Evolutionary conservation across 2,329 filamentous ascomycete genomes (phyloP), one percentile per base, ranked within the genome.

Genomic region (Ophiocordyceps sinensis): DNA sequence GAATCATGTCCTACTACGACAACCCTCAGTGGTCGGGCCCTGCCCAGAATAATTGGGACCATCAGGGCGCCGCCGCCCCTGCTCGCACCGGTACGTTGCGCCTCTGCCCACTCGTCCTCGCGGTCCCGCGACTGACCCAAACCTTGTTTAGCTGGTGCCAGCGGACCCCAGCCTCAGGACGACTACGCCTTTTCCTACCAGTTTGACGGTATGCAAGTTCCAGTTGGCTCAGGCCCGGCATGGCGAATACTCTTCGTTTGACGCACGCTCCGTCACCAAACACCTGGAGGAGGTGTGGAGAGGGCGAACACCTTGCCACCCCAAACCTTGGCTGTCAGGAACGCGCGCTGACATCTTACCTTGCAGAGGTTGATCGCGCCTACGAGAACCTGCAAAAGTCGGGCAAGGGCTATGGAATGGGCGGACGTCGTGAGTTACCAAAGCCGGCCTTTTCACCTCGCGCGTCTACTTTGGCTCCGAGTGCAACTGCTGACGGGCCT

Each of bases 381-480:
- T 79, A 89, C 56, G 91, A 96, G 57, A 96, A 96, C 63, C 75
- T 98, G 45, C 75, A 89, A 56, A 96, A 96, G 74, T 94, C 88
- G 61, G 88, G 88, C 56, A 96, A 96, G 71, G 80, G 88, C 66
- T 91, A 89, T 64, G 77, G 73, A 56, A 66, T 67, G 56, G 70
- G 70, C 55, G 75, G 69, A 55, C 85, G 91, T 63, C 84, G 88
- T 73, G 85, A 94, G 66, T 44, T 36, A 28, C 45, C 29, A 44
- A 46, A 39, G 30, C 40, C 35, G 28, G 37, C 15, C 28, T 37
- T 15, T 17, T 35, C 30, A 26, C 23, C 23, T 10, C 4, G 14
- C n/a, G 32, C 32, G 32, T 14, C 13, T 8, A 19, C 13, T 14
- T 15, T 3, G 9, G 10, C 32, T 15, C 32, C 9, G 17, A 35